Evolutionary conservation across 2,329 filamentous ascomycete genomes (phyloP), one percentile per base, ranked within the genome.

Genomic region (Diaporthe eres): DNA sequence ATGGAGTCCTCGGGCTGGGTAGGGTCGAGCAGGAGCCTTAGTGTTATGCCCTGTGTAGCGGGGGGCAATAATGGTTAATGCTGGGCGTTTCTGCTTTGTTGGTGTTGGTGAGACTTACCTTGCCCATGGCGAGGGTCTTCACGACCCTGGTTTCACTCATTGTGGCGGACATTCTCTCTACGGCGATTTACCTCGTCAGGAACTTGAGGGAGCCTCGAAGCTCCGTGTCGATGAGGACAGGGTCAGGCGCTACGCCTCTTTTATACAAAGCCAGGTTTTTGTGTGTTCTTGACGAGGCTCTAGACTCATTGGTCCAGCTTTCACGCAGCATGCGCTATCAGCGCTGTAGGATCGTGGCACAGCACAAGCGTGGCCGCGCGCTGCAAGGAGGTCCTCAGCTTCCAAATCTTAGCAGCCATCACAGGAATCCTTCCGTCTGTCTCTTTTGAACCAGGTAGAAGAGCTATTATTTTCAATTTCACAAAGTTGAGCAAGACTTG

Each of bases 51-150:
- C 67, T 72, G 55, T 15, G 31, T 9, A 8, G 49, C 37, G 10
- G 10, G 12, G 2, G 10, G 37, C 10, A 39, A 39, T 2, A 3
- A 12, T 15, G 10, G 22, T 72, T 31, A 72, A 31, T 28, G 1
- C 2, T 55, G 6, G 19, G 2, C 0, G 42, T 47, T 9, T 28
- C 4, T 34, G 19, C 6, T 4, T 3, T 15, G 3, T 34, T 17
- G 34, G 25, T 15, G 17, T 10, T 25, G n/a, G 0, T 10, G 8
- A 19, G 31, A 25, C 13, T 17, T 63, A 74, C 74, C 71, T 74
- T 71, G 53, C 55, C 63, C 74, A 76, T 76, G 10, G 17, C n/a
- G 9, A 74, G 53, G 7, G 34, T 71, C 22, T 65, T 74, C 10
- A 74, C 25, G 22, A 76, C 17, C n/a, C 37, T 34, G 15, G 17